phyloP scores from a whole-genome alignment of 225 moss, liverwort and hornwort species.

The Pseudoscleropodium purum region DNA sequence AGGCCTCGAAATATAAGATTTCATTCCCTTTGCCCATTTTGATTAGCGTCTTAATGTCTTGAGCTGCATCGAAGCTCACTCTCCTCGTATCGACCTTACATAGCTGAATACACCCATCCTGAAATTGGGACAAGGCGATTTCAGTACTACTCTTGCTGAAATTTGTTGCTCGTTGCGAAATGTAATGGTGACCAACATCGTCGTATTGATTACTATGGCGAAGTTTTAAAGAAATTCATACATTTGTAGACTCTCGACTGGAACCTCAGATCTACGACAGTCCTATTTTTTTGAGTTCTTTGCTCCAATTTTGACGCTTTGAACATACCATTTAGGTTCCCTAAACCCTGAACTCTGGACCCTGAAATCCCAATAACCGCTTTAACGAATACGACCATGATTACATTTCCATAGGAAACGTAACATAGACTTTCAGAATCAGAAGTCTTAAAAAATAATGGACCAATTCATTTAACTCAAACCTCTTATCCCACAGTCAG shows the following conservation, averaged over 20 bases:
- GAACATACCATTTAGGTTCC: neutral
- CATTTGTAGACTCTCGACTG: neutral
- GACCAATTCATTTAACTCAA: neutral
- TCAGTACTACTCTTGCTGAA: neutral
- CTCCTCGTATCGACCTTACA: constrained; percentile 43
- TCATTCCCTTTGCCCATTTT: constrained; percentile 46
- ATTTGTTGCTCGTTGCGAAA: neutral
- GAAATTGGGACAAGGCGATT: neutral
- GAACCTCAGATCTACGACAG: neutral
- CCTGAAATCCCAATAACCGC: neutral
- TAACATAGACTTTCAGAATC: neutral
- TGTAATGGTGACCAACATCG: neutral
- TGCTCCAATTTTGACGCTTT: neutral
- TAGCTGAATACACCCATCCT: constrained; percentile 72
- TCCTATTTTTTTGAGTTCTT: neutral
- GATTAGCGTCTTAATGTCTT: constrained; percentile 47
- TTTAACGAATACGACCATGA: neutral
- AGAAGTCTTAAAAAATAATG: neutral
- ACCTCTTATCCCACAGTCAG: neutral
- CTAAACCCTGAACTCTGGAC: neutral
- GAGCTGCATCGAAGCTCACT: constrained; percentile 48
- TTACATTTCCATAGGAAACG: neutral
- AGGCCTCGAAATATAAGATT: constrained; percentile 24
- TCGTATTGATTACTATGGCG: neutral
- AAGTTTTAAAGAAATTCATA: neutral